A percentile compares a stretch with the other conserved stretches of the same genome.
These are phyloP conservation scores for Lachnellula cervina DNA, from an alignment of 2,329 filamentous ascomycete species.

Conservation along the genomic window DNA sequence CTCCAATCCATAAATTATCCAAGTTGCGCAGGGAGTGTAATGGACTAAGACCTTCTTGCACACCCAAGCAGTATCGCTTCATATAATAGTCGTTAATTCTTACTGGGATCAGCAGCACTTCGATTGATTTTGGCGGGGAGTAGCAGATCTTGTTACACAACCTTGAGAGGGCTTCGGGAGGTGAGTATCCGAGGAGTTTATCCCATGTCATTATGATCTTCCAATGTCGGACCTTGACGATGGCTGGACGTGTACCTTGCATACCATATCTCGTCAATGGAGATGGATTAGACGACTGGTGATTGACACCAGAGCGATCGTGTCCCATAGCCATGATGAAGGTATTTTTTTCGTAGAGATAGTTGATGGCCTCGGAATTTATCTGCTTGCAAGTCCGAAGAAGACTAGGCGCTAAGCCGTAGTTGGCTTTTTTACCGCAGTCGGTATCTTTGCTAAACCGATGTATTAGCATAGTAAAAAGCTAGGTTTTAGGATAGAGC, in stretches of 20 bases:
- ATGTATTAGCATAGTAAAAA: no score
- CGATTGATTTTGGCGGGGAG: background rate
- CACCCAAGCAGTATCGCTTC: no score
- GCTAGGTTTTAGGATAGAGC: no score
- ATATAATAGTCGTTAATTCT: background rate
- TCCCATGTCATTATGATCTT: background rate
- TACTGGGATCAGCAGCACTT: background rate
- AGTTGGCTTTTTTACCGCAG: background rate
- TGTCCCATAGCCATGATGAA: constrained; percentile 4
- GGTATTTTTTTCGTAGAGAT: constrained; percentile 10
- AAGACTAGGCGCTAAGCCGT: constrained; percentile 1
- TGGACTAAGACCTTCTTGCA: background rate
- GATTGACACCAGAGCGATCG: background rate
- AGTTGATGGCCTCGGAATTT: constrained; percentile 1
- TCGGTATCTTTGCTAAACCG: background rate
- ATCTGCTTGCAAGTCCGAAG: constrained; percentile 4
- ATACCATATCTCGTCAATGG: no score
- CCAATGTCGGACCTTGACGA: background rate
- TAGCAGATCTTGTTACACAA: background rate
- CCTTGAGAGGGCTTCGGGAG: background rate
- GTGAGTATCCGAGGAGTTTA: no score
- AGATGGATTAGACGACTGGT: no score
- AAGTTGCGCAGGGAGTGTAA: background rate
- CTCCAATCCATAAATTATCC: background rate
- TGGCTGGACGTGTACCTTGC: background rate